phyloP scores from a whole-genome alignment of 164 flowering plant species.

The Tetracentron sinense region DNA sequence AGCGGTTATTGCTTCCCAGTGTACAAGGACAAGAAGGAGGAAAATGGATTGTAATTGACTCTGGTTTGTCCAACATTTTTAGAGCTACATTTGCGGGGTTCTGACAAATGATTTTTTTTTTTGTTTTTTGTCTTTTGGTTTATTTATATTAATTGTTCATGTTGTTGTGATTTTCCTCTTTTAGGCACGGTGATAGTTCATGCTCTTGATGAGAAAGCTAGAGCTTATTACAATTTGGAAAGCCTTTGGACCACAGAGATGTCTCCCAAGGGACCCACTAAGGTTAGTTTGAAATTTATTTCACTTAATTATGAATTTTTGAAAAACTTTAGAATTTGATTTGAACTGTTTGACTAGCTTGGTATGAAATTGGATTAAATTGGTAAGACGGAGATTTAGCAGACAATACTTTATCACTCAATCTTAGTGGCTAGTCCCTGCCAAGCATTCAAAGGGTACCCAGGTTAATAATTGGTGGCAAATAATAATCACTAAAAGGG shows the following conservation, averaged over 20 bases:
- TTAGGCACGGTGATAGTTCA: conserved; percentile 72
- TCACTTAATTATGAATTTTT: neutral
- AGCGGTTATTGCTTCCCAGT: conserved; percentile 57
- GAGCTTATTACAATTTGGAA: conserved; percentile 84
- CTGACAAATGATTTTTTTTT: conserved; percentile 1
- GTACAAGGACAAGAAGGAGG: conserved; percentile 79
- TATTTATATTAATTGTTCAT: neutral
- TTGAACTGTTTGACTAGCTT: neutral
- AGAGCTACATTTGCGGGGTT: neutral
- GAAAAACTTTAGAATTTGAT: neutral
- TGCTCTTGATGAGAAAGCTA: conserved; percentile 90
- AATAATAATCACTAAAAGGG: too few species aligned
- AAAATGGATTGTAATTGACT: conserved; percentile 87
- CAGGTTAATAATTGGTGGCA: too few species aligned
- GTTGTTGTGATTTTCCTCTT: conserved; percentile 4
- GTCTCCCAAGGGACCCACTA: conserved; percentile 27
- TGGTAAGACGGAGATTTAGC: neutral
- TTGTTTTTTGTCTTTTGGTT: neutral
- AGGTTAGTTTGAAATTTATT: conserved; percentile 37
- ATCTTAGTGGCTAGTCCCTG: too few species aligned
- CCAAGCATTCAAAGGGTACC: too few species aligned
- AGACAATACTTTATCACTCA: neutral
- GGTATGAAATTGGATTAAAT: neutral
- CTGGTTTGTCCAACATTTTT: conserved; percentile 54
- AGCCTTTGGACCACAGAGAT: conserved; percentile 47